Conservation (phyloP, 805 yeast species). For the Debaryomyces castellii region DNA sequence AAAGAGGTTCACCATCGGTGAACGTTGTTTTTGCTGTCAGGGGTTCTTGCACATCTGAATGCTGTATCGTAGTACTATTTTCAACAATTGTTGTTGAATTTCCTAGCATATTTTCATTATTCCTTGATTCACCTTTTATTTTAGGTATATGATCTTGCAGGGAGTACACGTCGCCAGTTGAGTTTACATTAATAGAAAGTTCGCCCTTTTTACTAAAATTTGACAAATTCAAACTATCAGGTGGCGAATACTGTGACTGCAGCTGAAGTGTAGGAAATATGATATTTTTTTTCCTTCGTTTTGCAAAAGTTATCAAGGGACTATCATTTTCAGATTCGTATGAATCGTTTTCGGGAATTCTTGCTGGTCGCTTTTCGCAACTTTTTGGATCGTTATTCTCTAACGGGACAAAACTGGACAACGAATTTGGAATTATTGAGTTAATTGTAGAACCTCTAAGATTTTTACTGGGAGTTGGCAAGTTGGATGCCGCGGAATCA, state of each 20-base stretch:
- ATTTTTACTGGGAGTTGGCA: neutral
- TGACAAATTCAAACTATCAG: neutral
- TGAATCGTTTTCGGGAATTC: neutral
- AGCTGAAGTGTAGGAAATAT: neutral
- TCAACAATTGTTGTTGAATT: neutral
- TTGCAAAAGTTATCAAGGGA: neutral
- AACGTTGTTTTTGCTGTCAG: slow-evolving; percentile 7
- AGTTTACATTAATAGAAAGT: no score
- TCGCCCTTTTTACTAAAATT: no score
- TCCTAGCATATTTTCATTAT: neutral
- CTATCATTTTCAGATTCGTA: neutral
- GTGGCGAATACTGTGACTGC: neutral
- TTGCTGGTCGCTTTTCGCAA: neutral
- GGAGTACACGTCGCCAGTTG: no score
- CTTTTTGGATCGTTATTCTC: neutral
- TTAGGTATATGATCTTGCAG: no score
- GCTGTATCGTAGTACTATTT: neutral
- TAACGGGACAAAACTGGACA: neutral
- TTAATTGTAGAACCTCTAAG: no score
- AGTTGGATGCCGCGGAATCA: neutral
- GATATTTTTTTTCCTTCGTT: neutral
- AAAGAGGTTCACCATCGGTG: neutral
- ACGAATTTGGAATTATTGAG: slow-evolving; percentile 2
- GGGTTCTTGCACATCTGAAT: neutral
- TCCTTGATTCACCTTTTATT: no score